Evolutionary conservation across 1,284 basidiomycete genomes (phyloP).

Genomic region (Ceratobasidium theobromae): DNA sequence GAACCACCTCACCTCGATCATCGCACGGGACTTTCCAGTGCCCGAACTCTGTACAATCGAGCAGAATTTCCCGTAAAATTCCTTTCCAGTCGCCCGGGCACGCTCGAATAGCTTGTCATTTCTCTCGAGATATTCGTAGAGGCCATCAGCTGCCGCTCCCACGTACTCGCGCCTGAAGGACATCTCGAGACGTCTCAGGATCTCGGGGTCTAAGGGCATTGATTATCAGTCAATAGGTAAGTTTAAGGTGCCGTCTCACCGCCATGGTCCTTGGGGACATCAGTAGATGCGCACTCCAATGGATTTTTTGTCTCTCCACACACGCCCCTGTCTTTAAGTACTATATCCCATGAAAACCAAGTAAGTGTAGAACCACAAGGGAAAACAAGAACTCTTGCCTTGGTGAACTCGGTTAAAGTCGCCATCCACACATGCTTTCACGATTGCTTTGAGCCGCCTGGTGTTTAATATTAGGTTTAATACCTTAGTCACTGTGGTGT

Average conservation of each 20-base stretch:
- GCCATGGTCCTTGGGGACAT: no score
- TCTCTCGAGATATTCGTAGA: not conserved
- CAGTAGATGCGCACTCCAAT: no score
- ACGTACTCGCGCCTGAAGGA: not conserved
- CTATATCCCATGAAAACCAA: not conserved
- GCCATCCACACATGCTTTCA: not conserved
- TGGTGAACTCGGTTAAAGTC: not conserved
- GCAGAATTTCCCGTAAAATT: constrained; percentile 12
- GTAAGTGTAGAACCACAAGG: not conserved
- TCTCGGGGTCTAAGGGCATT: not conserved
- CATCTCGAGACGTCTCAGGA: not conserved
- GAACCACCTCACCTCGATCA: no score
- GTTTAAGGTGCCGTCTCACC: no score
- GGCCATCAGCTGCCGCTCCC: not conserved
- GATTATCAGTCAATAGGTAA: not conserved
- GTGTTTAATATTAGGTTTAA: not conserved
- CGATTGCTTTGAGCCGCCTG: not conserved
- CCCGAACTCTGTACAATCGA: constrained; percentile 18
- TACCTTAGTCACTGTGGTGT: no score
- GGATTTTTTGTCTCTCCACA: no score
- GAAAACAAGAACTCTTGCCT: not conserved
- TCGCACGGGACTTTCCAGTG: constrained; percentile 17
- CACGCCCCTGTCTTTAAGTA: no score
- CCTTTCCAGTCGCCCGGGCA: not conserved
- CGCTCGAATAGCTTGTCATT: not conserved